Base-by-base conservation (phyloP, 208 protist species). In the Trypanosoma platydactyli region DNA sequence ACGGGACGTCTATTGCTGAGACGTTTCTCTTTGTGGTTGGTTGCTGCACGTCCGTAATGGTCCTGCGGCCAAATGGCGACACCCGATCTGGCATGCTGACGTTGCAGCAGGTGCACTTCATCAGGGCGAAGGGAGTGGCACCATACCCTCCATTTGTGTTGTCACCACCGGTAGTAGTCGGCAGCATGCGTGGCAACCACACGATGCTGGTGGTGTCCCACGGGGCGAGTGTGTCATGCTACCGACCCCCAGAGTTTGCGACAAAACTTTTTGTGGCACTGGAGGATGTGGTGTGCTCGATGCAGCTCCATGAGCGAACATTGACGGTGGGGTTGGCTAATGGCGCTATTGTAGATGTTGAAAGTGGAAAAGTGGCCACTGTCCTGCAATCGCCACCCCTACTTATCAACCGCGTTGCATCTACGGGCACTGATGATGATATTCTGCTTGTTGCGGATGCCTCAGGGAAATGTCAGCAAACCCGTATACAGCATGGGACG, bases 21-120 rank as follows among this genome's bases (percentile, higher is more conserved):
- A 66, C 68, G 46, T 59, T 67, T 65, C 68, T 73, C 33, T 67
- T 73, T 52, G 48, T 44, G 7, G 24, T 66, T 48, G 57, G 56
- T 18, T 38, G 59, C 22, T 73, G 68, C 41, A 61, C 51, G 20
- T 59, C 49, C 3, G 68, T 73, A 16, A 38, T 60, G 5, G 68
- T 65, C 30, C 51, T 67, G n/a, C 57, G 40, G 40, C 68, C 68
- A 13, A 67, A 27, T 35, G 68, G 59, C 38, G 68, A 71, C 48
- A 57, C 49, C 16, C 44, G 16, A 1, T 48, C 20, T 12, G 56
- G 65, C 5, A n/a, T 22, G 15, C 25, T 71, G 35, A 58, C 54
- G 49, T 15, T 71, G 40, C 55, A 68, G 22, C 40, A 59, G 20
- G 24, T 58, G 22, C 62, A 68, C 48, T 35, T 25, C 50, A 68